Evolutionary conservation across 176 grass and related monocot species (phyloP).

Genomic region (Cenchrus fungigraminus): DNA sequence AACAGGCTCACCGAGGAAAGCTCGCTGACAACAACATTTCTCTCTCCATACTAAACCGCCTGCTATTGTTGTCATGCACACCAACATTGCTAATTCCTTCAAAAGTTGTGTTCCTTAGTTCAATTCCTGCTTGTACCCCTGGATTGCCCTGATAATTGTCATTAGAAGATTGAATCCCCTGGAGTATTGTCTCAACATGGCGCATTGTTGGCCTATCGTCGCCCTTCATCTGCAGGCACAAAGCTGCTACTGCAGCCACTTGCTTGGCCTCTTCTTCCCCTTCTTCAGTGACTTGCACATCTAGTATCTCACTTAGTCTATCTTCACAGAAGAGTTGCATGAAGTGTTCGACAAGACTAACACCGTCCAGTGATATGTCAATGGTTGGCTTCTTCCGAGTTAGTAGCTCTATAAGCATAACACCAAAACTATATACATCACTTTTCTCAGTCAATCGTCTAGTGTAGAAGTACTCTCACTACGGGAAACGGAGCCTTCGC

Average conservation of each 20-base stretch:
- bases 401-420: too few relatives aligned
- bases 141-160: neutral
- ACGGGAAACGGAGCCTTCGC: too few relatives aligned
- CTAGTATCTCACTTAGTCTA: conserved; percentile 14
- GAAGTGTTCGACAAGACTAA: conserved; percentile 32
- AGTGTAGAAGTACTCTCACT: too few relatives aligned
- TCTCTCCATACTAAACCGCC: conserved; percentile 42
- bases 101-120: neutral
- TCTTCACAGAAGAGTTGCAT: neutral
- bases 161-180: neutral
- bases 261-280: neutral
- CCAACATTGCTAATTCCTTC: neutral
- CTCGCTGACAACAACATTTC: conserved; percentile 35
- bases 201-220: conserved; percentile 35
- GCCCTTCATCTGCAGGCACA: conserved; percentile 39
- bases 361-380: too few relatives aligned
- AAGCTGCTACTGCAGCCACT: conserved; percentile 25
- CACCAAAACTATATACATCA: too few relatives aligned
- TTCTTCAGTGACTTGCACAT: neutral
- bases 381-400: too few relatives aligned
- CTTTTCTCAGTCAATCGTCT: too few relatives aligned
- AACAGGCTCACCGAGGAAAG: conserved; percentile 7
- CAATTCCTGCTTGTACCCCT: neutral
- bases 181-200: conserved; percentile 35
- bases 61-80: neutral